Percentiles rank a stretch among this genome's conserved stretches.
phyloP scores from a whole-genome alignment of 2,329 filamentous ascomycete species.

The Fusarium pseudograminearum region DNA sequence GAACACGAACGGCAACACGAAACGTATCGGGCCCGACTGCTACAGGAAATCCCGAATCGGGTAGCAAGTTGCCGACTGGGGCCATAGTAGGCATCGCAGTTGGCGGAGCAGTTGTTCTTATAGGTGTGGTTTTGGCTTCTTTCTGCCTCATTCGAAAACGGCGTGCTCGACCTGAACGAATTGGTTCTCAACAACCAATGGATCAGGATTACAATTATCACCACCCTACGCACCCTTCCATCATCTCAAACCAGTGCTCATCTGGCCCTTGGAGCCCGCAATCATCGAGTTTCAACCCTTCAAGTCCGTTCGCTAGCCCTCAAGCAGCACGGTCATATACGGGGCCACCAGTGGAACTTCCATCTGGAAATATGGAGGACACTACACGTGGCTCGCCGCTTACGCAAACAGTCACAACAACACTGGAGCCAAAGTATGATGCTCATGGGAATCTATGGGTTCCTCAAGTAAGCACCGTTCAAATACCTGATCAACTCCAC shows the following conservation, averaged over 20 bases:
- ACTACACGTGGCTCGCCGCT: slow-evolving; percentile 31
- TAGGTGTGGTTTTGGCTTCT: slow-evolving; percentile 46
- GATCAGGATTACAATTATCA: slow-evolving; percentile 43
- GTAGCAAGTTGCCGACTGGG: slow-evolving; percentile 50
- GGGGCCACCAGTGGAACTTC: slow-evolving; percentile 49
- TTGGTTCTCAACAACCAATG: slow-evolving; percentile 44
- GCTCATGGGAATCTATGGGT: slow-evolving; percentile 51
- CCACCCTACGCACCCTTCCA: slow-evolving; percentile 40
- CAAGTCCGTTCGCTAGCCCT: slow-evolving; percentile 35
- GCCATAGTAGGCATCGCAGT: slow-evolving; percentile 61
- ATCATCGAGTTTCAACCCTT: slow-evolving; percentile 39
- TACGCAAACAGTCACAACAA: slow-evolving; percentile 21
- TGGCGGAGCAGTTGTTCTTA: slow-evolving; percentile 50
- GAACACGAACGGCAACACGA: slow-evolving; percentile 64
- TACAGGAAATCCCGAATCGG: slow-evolving; percentile 8
- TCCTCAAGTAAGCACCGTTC: slow-evolving; percentile 52
- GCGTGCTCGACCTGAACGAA: slow-evolving; percentile 24
- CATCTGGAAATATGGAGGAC: slow-evolving; percentile 32
- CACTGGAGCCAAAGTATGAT: slow-evolving; percentile 49
- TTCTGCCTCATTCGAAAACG: slow-evolving; percentile 51
- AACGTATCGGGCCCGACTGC: slow-evolving; percentile 46
- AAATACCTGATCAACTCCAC: slow-evolving; percentile 37
- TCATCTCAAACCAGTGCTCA: slow-evolving; percentile 40
- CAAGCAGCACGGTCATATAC: slow-evolving; percentile 40
- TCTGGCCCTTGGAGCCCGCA: slow-evolving; percentile 46